A percentile compares a stretch with the other conserved stretches of the same genome.
These are phyloP conservation scores for Phylloporus sp. DNA, from an alignment of 768 basidiomycete species.

Conservation along the genomic window DNA sequence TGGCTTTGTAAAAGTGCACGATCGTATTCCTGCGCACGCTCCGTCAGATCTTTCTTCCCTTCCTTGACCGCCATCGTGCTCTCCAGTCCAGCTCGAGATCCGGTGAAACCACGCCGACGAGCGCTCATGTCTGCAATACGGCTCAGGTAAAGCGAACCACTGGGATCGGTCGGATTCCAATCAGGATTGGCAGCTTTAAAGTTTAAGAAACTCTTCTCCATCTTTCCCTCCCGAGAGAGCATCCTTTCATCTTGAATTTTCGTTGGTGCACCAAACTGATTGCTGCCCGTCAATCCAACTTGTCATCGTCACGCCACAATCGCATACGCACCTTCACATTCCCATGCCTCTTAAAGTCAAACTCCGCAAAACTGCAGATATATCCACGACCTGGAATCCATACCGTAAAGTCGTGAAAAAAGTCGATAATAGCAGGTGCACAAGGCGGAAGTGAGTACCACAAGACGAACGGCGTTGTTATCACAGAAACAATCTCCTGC, in stretches of 20 bases:
- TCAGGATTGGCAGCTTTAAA: constrained; percentile 96
- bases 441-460: constrained; percentile 90
- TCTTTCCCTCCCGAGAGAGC: constrained; percentile 90
- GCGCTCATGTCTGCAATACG: constrained; percentile 71
- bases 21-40: constrained; percentile 70
- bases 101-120: constrained; percentile 32
- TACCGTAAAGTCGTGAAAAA: constrained; percentile 96
- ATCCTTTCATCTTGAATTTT: constrained; percentile 63
- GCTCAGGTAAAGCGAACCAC: constrained; percentile 85
- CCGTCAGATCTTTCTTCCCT: constrained; percentile 37
- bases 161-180: constrained; percentile 90
- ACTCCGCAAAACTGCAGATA: constrained; percentile 97
- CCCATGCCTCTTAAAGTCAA: constrained; percentile 93
- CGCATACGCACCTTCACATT: constrained; percentile 67
- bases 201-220: constrained; percentile 97
- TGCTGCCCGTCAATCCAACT: not conserved
- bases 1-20: constrained; percentile 69
- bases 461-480: constrained; percentile 90
- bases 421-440: constrained; percentile 89
- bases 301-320: not conserved
- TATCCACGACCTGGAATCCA: constrained; percentile 96
- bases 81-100: constrained; percentile 27
- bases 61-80: constrained; percentile 28
- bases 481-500: constrained; percentile 85
- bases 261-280: constrained; percentile 81